phyloP scores from a whole-genome alignment of 495 filamentous ascomycete genomes.

The Penicillium mononematosum region DNA sequence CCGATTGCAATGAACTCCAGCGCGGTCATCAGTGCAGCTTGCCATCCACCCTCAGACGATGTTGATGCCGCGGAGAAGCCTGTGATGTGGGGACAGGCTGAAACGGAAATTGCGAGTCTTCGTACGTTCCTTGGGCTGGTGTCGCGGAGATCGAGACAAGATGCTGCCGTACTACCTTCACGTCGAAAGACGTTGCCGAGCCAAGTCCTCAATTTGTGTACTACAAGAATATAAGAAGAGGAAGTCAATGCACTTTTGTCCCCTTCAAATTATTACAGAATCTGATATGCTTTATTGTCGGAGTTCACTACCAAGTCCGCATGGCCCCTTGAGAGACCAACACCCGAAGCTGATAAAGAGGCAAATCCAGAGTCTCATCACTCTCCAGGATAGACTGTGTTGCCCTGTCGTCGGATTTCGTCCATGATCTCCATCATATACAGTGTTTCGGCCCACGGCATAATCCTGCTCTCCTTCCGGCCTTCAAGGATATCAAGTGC shows the following conservation, averaged over 20 bases:
- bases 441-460: constrained; percentile 21
- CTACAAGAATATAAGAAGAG: background rate
- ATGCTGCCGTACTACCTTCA: background rate
- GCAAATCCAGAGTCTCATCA: background rate
- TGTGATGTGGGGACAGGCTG: too few relatives aligned
- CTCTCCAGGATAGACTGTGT: background rate
- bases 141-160: background rate
- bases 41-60: constrained; percentile 3
- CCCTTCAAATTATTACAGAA: too few relatives aligned
- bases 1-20: constrained; percentile 1
- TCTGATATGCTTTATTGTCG: too few relatives aligned
- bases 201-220: background rate
- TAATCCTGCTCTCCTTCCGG: constrained; percentile 19
- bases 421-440: constrained; percentile 29
- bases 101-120: too few relatives aligned
- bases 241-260: too few relatives aligned
- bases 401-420: constrained; percentile 25
- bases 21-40: constrained; percentile 10
- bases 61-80: background rate
- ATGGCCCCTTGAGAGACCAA: too few relatives aligned
- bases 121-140: too few relatives aligned
- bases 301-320: too few relatives aligned
- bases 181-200: background rate
- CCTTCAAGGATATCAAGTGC: constrained; percentile 25
- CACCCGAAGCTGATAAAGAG: too few relatives aligned